Conservation (phyloP, 306 rosid genomes). For the Ormosia semicastrata region DNA sequence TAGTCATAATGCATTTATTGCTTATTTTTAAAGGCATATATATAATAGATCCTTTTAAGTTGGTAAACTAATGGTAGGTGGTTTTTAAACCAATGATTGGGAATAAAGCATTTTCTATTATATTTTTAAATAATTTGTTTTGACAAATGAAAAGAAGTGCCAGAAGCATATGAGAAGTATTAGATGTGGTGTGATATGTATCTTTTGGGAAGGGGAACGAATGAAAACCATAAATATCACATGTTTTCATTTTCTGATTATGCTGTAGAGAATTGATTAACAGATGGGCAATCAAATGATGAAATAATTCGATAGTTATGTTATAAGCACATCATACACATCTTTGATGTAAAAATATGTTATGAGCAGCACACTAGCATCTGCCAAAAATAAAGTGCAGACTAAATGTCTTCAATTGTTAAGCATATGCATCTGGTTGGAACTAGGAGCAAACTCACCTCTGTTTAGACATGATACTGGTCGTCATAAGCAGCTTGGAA, state of each 20-base stretch:
- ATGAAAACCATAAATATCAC: background rate
- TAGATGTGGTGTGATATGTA: background rate
- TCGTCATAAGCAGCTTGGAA: constrained; percentile 59
- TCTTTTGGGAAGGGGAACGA: background rate
- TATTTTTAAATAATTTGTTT: background rate
- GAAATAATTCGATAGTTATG: background rate
- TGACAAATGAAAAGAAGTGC: background rate
- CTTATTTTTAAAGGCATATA: background rate
- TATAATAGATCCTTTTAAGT: background rate
- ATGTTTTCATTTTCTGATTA: background rate
- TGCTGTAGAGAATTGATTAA: background rate
- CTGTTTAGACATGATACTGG: constrained; percentile 55
- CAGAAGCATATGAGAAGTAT: background rate
- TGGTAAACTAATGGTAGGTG: background rate
- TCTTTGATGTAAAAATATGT: background rate
- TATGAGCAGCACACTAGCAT: background rate
- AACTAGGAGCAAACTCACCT: constrained; percentile 46
- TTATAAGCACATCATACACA: background rate
- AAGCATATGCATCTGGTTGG: background rate
- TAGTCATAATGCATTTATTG: background rate
- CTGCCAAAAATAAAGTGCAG: background rate
- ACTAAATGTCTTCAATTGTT: background rate
- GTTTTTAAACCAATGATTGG: background rate
- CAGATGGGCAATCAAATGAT: background rate
- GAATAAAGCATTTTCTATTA: background rate